These are phyloP conservation scores for Raphanus hybrid DNA, from an alignment of 441 rosid species.

Conservation along the genomic window DNA sequence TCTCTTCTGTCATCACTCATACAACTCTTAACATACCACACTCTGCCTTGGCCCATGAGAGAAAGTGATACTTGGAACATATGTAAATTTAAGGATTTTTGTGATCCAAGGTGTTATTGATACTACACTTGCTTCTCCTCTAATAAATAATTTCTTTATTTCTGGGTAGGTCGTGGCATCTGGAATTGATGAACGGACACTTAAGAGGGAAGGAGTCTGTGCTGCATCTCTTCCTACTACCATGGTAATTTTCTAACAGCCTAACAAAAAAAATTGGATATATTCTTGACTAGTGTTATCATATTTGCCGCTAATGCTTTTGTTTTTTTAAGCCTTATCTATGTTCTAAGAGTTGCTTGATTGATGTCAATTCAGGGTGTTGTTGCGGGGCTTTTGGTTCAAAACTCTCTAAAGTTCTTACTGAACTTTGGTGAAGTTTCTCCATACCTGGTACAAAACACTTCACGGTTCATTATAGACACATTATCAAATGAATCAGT, in stretches of 20 bases:
- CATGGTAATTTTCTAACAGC: constrained; percentile 56
- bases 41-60: not conserved
- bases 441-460: constrained; percentile 73
- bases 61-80: constrained; percentile 15
- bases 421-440: constrained; percentile 90
- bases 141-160: not conserved
- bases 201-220: constrained; percentile 95
- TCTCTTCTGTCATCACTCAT: constrained; percentile 10
- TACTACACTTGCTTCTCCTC: constrained; percentile 3
- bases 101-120: constrained; percentile 2
- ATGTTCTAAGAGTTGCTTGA: not conserved
- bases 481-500: constrained; percentile 12
- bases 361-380: constrained; percentile 70
- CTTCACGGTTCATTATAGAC: not conserved
- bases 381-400: constrained; percentile 96
- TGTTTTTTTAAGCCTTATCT: constrained; percentile 12
- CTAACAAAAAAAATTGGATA: constrained; percentile 14
- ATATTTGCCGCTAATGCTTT: not conserved
- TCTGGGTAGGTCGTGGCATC: constrained; percentile 82
- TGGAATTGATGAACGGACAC: constrained; percentile 95
- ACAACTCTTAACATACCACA: constrained; percentile 1
- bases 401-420: constrained; percentile 85
- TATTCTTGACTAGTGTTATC: constrained; percentile 4
- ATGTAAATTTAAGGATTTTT: not conserved
- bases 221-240: constrained; percentile 97